phyloP scores from a whole-genome alignment of 306 rosid species.

The Castanospermum australe region DNA sequence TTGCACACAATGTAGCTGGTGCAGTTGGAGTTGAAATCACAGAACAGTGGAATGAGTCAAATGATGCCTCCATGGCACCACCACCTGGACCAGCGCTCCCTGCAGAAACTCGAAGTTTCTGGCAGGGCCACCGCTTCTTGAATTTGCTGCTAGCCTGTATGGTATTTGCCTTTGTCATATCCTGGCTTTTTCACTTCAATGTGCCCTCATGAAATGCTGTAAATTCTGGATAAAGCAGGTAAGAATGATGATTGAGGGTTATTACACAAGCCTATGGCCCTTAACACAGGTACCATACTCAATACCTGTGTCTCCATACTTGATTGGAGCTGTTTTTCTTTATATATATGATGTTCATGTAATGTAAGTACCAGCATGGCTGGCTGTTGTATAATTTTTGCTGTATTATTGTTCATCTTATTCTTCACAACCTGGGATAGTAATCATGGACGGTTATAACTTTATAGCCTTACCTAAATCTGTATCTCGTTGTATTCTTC shows the following conservation, averaged over 20 bases:
- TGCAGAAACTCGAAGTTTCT: constrained; percentile 47
- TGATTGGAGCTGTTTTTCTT: constrained; percentile 22
- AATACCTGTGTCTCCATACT: neutral
- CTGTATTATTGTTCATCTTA: neutral
- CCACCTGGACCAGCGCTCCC: constrained; percentile 33
- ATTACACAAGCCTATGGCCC: neutral
- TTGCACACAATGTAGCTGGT: constrained; percentile 57
- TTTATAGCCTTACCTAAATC: neutral
- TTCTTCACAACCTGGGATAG: neutral
- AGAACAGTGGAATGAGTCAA: constrained; percentile 55
- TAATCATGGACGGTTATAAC: neutral
- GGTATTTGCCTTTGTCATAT: constrained; percentile 68
- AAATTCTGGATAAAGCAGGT: neutral
- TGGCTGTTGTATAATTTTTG: constrained; percentile 21
- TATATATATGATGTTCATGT: constrained; percentile 27
- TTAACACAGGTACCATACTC: constrained; percentile 9
- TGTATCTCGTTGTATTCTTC: neutral
- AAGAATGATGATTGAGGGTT: constrained; percentile 22
- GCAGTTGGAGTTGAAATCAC: constrained; percentile 42
- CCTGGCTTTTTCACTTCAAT: constrained; percentile 78
- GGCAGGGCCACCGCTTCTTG: constrained; percentile 74
- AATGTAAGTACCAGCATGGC: constrained; percentile 24
- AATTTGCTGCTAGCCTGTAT: constrained; percentile 65
- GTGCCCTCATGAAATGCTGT: constrained; percentile 51
- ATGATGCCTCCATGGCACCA: constrained; percentile 37